Evolutionary conservation across 306 rosid species (phyloP).

Genomic region (Lagenaria siceraria): DNA sequence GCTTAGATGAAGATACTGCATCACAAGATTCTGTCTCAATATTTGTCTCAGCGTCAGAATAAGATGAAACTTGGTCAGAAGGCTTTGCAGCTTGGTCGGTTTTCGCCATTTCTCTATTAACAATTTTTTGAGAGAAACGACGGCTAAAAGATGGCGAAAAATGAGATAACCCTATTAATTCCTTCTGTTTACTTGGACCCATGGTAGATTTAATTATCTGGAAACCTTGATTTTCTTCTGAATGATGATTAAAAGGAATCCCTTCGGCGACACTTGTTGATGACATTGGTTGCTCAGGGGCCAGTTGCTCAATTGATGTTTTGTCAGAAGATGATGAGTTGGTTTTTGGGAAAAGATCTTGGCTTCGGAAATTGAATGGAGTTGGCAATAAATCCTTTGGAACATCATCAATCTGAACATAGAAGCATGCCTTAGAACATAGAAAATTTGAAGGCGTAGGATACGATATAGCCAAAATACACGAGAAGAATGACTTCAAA

Average conservation of each 20-base stretch:
- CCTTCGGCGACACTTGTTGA: conserved; percentile 11
- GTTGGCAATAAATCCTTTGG: conserved; percentile 66
- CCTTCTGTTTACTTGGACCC: conserved; percentile 16
- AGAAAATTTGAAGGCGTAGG: background rate
- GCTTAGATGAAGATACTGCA: conserved; percentile 13
- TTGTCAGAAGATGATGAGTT: conserved; percentile 5
- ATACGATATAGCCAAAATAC: background rate
- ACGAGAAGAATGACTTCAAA: background rate
- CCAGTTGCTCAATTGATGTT: conserved; percentile 5
- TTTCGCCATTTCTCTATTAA: conserved; percentile 7
- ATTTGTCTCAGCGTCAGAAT: conserved; percentile 16
- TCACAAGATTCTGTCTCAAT: background rate
- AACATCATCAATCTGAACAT: conserved; percentile 49
- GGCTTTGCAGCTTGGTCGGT: background rate
- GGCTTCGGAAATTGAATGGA: conserved; percentile 36
- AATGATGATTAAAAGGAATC: conserved; percentile 5
- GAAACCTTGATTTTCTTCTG: background rate
- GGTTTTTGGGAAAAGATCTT: conserved; percentile 2
- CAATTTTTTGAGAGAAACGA: conserved; percentile 26
- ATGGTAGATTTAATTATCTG: conserved; percentile 4
- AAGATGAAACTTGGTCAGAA: conserved; percentile 10
- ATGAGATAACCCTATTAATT: conserved; percentile 32
- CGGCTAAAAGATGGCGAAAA: conserved; percentile 34
- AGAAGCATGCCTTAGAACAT: conserved; percentile 13
- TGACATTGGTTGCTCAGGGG: background rate